Base-by-base conservation (phyloP, 2,329 filamentous ascomycete species). In the Bipolaris cookei region DNA sequence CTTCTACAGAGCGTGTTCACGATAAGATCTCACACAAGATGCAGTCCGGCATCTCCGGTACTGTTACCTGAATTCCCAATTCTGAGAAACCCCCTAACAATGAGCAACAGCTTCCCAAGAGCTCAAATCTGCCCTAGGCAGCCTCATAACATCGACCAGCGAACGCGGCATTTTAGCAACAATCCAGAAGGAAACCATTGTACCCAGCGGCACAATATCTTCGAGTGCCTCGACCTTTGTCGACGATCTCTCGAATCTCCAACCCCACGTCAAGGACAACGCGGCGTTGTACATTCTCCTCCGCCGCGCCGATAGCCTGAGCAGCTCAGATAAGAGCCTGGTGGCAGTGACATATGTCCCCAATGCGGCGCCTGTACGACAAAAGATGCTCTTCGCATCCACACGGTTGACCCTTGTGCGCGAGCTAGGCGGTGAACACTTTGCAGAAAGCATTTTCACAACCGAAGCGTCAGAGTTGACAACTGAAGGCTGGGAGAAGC, bases 301-400 rank as follows among this genome's bases (percentile, higher is more conserved):
- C 39, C 88, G 90, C 46, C 87, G 88, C 53, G 83, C 88, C 74
- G 81, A 86, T 49, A 73, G 77, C 35, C 71, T 75, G 54, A 60
- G 67, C 25, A 86, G 71, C 1, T 35, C 67, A 11, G 65, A 74
- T 51, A 72, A 73, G 37, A 68, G 69, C 13, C 70, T 92, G 62
- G 78, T 90, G 23, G 89, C 88, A 43, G 80, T 93, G 34, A 92
- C 90, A 34, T 95, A 92, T 75, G 87, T 95, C 5, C 91, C 91
- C 23, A 90, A 94, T 76, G 73, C 85, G 1, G 91, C 91, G 37
- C 89, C 88, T 25, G 90, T 95, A 54, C 87, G 91, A 37, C 89
- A 92, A 74, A 95, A 95, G 82, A 95, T 91, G 88, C 84, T 95
- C 20, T 93, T 94, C 75, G 90, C 91, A 5, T 86, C 87, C 21